Base-by-base conservation (phyloP, 208 protist species). In the Wallacemonas collosoma region DNA sequence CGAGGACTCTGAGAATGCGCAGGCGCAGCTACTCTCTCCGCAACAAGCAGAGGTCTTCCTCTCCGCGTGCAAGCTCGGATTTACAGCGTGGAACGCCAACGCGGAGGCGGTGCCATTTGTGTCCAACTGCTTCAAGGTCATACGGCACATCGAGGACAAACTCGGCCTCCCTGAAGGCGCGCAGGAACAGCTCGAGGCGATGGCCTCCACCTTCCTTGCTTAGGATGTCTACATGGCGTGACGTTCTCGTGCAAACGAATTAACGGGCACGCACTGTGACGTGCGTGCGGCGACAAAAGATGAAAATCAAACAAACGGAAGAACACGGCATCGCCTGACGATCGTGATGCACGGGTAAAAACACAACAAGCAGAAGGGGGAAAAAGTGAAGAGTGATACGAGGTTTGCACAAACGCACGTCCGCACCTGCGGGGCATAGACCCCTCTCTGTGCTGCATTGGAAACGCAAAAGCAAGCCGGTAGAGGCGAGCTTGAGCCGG, bases 21-120 rank as follows among this genome's bases (percentile, higher is more conserved):
- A 60, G 39, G 71, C 68, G 48, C 44, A 61, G n/a, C 48, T 66
- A 39, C 82, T 97, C 9, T 84, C 84, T 8, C 58, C 80, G 7
- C 76, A 81, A 26, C 88, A 93, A 68, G 80, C 75, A 36, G 88
- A 92, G 53, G 78, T 85, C 67, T 65, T 97, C 3, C 26, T 95
- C 62, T 86, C 81, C 2, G 90, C 87, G 9, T 90, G 86, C 77
- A 90, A 84, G 71, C 83, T 97, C 50, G 85, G 80, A 48, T 93
- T 89, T 61, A 87, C 90, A 15, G 90, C 90, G 9, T 95, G 89
- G 90, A 87, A 86, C 51, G 81, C 90, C 2, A 89, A 90, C 76
- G 76, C 74, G 48, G 78, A 58, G 0, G 69, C 71, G 1, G 75
- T 83, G 36, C 67, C 80, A 1, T 97, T 94, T 77, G 82, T 93